phyloP scores from a whole-genome alignment of 495 filamentous ascomycete genomes.

The Xylaria telfairii region DNA sequence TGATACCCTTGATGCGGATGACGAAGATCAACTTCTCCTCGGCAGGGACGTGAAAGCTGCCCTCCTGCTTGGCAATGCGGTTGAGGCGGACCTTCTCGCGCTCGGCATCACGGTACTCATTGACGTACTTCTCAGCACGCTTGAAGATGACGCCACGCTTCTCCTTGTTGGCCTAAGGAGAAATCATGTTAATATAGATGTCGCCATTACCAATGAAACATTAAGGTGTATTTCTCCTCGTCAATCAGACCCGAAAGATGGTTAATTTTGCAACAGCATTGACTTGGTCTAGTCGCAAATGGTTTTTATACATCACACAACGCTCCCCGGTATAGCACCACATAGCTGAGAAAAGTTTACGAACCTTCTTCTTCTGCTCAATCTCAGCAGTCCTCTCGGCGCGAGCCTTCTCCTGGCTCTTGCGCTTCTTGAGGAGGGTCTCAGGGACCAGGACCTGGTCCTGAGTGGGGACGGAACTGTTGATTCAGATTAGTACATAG shows the following conservation, averaged over 20 bases:
- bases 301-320: slow-evolving; percentile 70
- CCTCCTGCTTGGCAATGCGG: slow-evolving; percentile 87
- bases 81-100: slow-evolving; percentile 95
- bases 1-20: slow-evolving; percentile 99
- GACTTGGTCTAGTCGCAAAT: slow-evolving; percentile 91
- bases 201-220: not conserved
- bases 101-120: slow-evolving; percentile 98
- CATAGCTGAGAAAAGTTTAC: slow-evolving; percentile 43
- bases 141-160: slow-evolving; percentile 99
- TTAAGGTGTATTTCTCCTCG: slow-evolving; percentile 31
- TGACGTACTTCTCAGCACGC: slow-evolving; percentile 98
- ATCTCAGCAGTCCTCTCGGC: slow-evolving; percentile 81
- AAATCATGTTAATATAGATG: slow-evolving; percentile 49
- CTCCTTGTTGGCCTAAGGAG: slow-evolving; percentile 83
- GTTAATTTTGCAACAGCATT: slow-evolving; percentile 95
- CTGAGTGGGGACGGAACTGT: slow-evolving; percentile 82
- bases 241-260: slow-evolving; percentile 99
- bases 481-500: slow-evolving; percentile 66
- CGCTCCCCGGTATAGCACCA: slow-evolving; percentile 31
- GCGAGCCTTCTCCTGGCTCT: slow-evolving; percentile 97
- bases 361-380: slow-evolving; percentile 87
- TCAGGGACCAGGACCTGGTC: slow-evolving; percentile 95
- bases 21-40: slow-evolving; percentile 98
- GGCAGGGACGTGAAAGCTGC: slow-evolving; percentile 89
- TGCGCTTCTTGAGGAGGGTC: slow-evolving; percentile 99